These are phyloP conservation scores for Suillus americanus DNA, from an alignment of 768 basidiomycete species.

Conservation along the genomic window DNA sequence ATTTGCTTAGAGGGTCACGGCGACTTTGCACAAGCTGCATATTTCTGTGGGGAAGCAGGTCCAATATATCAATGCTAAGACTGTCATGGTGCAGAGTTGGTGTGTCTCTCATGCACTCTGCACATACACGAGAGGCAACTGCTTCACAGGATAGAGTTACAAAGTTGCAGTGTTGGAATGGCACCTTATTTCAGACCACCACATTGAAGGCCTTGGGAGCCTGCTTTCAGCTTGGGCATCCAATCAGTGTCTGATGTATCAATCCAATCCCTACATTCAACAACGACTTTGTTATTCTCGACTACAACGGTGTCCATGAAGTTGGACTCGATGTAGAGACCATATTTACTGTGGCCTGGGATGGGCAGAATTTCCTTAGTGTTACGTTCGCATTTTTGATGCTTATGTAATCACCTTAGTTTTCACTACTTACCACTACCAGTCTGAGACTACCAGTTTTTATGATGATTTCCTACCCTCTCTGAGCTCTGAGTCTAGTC, in stretches of 20 bases:
- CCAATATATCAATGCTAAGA: background rate
- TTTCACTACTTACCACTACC: no score
- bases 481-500: no score
- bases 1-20: background rate
- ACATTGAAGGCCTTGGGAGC: conserved; percentile 22
- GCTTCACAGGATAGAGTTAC: background rate
- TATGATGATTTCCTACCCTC: no score
- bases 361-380: no score
- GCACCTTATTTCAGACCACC: conserved; percentile 14
- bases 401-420: no score
- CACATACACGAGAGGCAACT: background rate
- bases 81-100: background rate
- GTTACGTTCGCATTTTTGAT: no score
- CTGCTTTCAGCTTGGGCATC: conserved; percentile 24
- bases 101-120: conserved; percentile 1
- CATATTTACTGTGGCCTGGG: no score
- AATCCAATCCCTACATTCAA: conserved; percentile 1
- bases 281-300: conserved; percentile 20
- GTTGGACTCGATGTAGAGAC: no score
- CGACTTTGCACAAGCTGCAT: background rate
- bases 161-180: conserved; percentile 18
- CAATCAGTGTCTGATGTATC: conserved; percentile 12
- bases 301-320: conserved; percentile 23
- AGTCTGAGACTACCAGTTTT: no score
- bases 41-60: background rate